phyloP scores from a whole-genome alignment of 2,329 filamentous ascomycete species.

The Apiospora arundinis region DNA sequence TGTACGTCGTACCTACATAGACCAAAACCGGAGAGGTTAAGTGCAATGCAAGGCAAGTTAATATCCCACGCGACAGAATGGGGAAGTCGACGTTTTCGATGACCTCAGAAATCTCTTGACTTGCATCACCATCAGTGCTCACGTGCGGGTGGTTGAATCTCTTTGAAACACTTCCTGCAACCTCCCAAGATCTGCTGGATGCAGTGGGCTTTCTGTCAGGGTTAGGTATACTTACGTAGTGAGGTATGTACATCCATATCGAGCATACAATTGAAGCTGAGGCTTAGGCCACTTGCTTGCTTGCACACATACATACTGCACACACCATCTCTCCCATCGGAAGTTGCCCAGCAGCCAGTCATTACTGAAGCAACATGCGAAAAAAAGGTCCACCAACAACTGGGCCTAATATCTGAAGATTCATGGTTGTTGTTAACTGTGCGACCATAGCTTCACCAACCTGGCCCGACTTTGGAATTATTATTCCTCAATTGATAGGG shows the following conservation, averaged over 20 bases:
- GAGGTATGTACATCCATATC: too few species aligned
- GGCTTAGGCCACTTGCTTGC: too few species aligned
- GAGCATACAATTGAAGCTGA: too few species aligned
- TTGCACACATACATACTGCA: background rate
- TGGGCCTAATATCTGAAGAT: conserved; percentile 7
- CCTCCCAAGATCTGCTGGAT: conserved; percentile 2
- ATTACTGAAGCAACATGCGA: conserved; percentile 4
- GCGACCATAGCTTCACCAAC: conserved; percentile 6
- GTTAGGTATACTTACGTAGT: background rate
- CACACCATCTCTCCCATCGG: conserved; percentile 11
- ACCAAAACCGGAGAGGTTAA: conserved; percentile 11
- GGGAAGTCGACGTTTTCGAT: conserved; percentile 4
- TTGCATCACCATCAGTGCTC: background rate
- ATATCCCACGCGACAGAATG: conserved; percentile 13
- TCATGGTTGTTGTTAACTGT: conserved; percentile 17
- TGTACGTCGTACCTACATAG: background rate
- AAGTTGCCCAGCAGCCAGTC: conserved; percentile 14
- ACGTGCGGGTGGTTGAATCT: conserved; percentile 7
- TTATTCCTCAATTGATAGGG: conserved; percentile 8
- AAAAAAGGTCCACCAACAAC: conserved; percentile 1
- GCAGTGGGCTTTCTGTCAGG: background rate
- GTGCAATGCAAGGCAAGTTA: conserved; percentile 10
- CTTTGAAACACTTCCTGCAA: conserved; percentile 9
- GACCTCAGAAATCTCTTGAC: conserved; percentile 12
- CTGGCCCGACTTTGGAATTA: background rate